phyloP scores from a whole-genome alignment of 2,329 filamentous ascomycete genomes.

The Trichoderma hamatum region DNA sequence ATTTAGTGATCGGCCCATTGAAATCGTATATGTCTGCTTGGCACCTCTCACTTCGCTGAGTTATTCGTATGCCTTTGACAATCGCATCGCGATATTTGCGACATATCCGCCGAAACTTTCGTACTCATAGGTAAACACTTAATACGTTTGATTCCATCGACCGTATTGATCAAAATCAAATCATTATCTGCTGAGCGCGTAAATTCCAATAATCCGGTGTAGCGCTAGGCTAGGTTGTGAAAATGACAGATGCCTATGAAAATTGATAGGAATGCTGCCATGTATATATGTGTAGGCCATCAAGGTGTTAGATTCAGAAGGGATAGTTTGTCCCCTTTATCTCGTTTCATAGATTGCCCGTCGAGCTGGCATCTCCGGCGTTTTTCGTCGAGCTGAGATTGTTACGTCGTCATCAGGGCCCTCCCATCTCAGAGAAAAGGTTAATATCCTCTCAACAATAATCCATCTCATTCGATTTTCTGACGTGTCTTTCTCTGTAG shows the following conservation, averaged over 20 bases:
- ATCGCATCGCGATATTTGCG: background rate
- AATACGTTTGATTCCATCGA: background rate
- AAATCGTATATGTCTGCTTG: background rate
- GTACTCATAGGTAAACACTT: background rate
- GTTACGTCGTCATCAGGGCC: conserved; percentile 37
- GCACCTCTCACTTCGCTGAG: background rate
- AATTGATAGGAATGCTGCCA: background rate
- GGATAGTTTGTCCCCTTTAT: background rate
- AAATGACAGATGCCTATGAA: background rate
- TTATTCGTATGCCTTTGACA: background rate
- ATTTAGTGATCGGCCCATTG: background rate
- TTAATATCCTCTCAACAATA: conserved; percentile 43
- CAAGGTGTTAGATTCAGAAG: background rate
- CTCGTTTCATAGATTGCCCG: conserved; percentile 10
- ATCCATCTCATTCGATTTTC: conserved; percentile 45
- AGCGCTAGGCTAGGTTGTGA: background rate
- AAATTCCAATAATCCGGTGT: background rate
- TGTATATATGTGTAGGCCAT: background rate
- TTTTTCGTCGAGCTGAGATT: conserved; percentile 26
- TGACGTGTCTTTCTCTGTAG: conserved; percentile 34
- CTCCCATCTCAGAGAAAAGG: conserved; percentile 44
- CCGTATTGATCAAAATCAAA: background rate
- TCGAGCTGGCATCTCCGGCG: conserved; percentile 19
- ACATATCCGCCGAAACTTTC: background rate
- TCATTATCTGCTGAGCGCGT: background rate